Evolutionary conservation across 2,329 filamentous ascomycete genomes (phyloP), one percentile per base, ranked within the genome.

Genomic region (Ophiobolus disseminans): DNA sequence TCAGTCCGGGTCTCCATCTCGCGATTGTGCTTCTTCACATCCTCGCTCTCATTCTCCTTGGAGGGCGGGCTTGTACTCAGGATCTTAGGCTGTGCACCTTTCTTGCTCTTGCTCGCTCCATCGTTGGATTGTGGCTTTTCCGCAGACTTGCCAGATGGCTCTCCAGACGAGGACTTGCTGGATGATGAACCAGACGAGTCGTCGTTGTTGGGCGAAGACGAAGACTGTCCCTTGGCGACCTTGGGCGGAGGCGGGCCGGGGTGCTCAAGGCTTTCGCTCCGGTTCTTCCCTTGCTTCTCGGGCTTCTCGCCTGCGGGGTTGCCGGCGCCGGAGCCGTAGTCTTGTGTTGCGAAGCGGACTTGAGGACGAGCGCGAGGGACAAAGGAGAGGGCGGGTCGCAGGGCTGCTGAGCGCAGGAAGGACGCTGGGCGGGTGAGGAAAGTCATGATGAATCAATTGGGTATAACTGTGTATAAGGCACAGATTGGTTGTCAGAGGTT

Each of bases 171-270:
- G 5, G 44, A 35, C 13, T 47, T 55, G 6, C 45, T 38, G 17
- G 43, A 34, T 16, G 56, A 38, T 25, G 57, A 9, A 9, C 20
- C 50, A 9, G 39, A 40, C 8, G 53, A 28, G 22, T 54, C 55
- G 34, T 63, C 51, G n/a, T 62, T 50, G 46, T 66, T 65, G 19
- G 68, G 68, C 10, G 66, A 64, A 4, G 66, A 66, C 8, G 60
- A 64, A 3, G 62, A 57, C 34, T 70, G 60, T 38, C 61, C 65
- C 47, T 73, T 57, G n/a, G 70, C 75, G 5, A 68, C 73, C 48
- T 75, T 73, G 3, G 76, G 75, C 8, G 76, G 67, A 48, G 74
- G 62, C 5, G 76, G 75, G 5, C 76, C 76, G 2, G 76, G 76
- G 50, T 79, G 76, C 63, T 79, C 76, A 22, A 73, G 55, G 52